phyloP scores from a whole-genome alignment of 2,329 filamentous ascomycete species.

The Sporothrix protearum region DNA sequence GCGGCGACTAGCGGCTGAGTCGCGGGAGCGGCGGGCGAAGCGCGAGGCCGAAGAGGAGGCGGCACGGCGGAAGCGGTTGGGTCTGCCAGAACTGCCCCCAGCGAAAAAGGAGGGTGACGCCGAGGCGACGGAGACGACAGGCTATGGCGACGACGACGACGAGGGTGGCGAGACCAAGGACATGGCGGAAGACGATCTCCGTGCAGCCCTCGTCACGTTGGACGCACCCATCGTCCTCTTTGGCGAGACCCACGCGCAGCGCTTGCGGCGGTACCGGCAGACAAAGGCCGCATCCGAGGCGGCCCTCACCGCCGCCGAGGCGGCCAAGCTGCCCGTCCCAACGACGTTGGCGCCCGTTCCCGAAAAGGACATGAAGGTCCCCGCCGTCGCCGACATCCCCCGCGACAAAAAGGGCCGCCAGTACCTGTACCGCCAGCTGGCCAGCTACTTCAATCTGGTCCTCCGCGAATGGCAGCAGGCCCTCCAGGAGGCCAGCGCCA shows the following conservation, averaged over 20 bases:
- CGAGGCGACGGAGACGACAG: conserved; percentile 25
- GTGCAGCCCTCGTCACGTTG: conserved; percentile 63
- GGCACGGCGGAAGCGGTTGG: conserved; percentile 68
- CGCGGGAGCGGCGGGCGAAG: conserved; percentile 63
- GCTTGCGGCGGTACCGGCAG: conserved; percentile 67
- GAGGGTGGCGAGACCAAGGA: conserved; percentile 39
- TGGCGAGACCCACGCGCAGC: conserved; percentile 69
- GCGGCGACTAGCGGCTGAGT: conserved; percentile 75
- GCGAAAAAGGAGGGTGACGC: conserved; percentile 36
- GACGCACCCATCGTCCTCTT: conserved; percentile 74
- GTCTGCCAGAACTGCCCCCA: conserved; percentile 68
- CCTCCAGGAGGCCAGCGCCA: conserved; percentile 47
- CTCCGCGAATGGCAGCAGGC: conserved; percentile 80
- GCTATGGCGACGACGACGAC: conserved; percentile 41
- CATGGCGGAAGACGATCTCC: conserved; percentile 69
- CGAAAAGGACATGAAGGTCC: conserved; percentile 85
- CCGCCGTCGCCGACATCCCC: conserved; percentile 45
- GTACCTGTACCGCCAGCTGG: conserved; percentile 81
- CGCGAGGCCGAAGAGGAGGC: conserved; percentile 71
- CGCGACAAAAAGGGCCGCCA: conserved; percentile 62
- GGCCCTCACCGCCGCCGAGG: conserved; percentile 3
- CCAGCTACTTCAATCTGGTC: conserved; percentile 96
- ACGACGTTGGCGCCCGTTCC: conserved; percentile 76
- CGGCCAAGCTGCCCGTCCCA: conserved; percentile 66
- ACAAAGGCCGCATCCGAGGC: conserved; percentile 58